Conservation (phyloP, 331 rosid genomes). For the Acacia pycnantha region DNA sequence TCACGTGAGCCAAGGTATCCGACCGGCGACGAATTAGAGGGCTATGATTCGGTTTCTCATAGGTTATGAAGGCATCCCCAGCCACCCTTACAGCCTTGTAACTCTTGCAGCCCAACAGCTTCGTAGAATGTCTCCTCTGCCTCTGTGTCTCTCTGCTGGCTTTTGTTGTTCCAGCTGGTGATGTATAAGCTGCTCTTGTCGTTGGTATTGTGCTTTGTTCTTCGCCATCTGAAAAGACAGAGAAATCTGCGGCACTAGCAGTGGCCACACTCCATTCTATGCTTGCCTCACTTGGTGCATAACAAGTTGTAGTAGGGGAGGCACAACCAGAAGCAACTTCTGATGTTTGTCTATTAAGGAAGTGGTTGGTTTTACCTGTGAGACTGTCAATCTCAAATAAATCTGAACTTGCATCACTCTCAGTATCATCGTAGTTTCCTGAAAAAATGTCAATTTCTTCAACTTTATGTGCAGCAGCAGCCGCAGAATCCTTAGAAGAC, state of each 20-base stretch:
- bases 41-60: constrained; percentile 35
- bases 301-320: constrained; percentile 68
- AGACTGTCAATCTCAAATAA: constrained; percentile 85
- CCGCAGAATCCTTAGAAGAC: constrained; percentile 41
- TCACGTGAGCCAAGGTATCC: constrained; percentile 33
- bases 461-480: constrained; percentile 23
- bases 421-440: constrained; percentile 47
- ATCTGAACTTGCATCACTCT: constrained; percentile 92
- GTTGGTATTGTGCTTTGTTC: constrained; percentile 46
- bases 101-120: constrained; percentile 71
- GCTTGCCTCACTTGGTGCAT: constrained; percentile 96
- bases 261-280: constrained; percentile 95
- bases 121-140: constrained; percentile 40
- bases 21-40: constrained; percentile 27
- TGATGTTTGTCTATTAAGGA: constrained; percentile 50
- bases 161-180: constrained; percentile 27
- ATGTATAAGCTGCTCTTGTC: constrained; percentile 3
- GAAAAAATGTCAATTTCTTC: constrained; percentile 41
- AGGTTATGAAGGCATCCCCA: constrained; percentile 57
- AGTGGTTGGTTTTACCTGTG: constrained; percentile 47
- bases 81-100: constrained; percentile 74
- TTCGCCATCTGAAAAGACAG: constrained; percentile 63
- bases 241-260: constrained; percentile 76
- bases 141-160: constrained; percentile 31
- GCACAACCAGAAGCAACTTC: constrained; percentile 48